Evolutionary conservation across 768 basidiomycete genomes (phyloP), one percentile per base, ranked within the genome.

Genomic region (Tylopilus intermedius): DNA sequence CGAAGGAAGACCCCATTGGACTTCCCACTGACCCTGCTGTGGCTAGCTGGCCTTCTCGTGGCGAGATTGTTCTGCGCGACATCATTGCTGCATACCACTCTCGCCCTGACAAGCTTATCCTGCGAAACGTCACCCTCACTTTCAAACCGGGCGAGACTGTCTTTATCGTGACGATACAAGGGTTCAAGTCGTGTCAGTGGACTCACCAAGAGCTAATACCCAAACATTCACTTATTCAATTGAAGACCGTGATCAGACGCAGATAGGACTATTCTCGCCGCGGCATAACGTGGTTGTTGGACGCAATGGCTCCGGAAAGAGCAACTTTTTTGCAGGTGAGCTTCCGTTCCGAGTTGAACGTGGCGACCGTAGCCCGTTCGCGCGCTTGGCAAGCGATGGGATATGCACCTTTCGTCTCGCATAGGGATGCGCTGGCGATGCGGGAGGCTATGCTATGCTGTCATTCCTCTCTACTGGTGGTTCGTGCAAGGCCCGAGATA

Each of bases 211-310:
- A 47, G 24, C 8, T 8, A 29, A 14, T 35, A 8, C 11, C 21
- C 27, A n/a, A 9, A n/a, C 44, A 15, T 40, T 44, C 24, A 18
- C 49, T 50, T 35, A 63, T 54, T 55, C 33, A 21, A 35, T 30
- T 21, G 54, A 59, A 90, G 88, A 91, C 66, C 81, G 88, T 55
- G 90, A 92, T 74, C 88, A 92, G 66, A 91, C 87, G 0, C 86
- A 89, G 61, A 91, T 96, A 53, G 94, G 96, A 60, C 94, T 94
- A 0, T 99, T 99, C 72, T 90, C 87, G 21, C 83, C 94, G 0
- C 84, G 78, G 45, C 93, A 96, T 67, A 98, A 98, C 72, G 94
- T 98, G 10, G 93, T 98, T 8, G 94, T 98, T 8, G 95, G 96
- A 13, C 75, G 96, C 40, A 98, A 99, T 79, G 96, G 96, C 11